Base-by-base conservation (phyloP, 1,284 basidiomycete species). In the Ganoderma resinaceum region DNA sequence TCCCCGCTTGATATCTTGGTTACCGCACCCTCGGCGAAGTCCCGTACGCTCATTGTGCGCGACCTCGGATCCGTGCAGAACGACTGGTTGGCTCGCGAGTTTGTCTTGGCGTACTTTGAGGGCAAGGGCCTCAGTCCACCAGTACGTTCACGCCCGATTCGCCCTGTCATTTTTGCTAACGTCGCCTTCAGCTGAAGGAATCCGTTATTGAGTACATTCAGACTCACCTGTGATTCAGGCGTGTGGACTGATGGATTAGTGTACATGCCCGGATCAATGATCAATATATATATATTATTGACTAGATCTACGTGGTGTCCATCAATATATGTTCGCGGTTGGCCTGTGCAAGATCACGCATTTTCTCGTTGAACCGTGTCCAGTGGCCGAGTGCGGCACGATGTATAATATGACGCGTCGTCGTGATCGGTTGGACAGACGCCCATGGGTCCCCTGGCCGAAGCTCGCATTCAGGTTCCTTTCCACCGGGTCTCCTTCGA, bases 101-200 rank as follows among this genome's bases (percentile, higher is more conserved):
- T 95, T 69, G 81, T 94, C 37, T 77, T 92, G 63, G 86, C 91
- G 46, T 95, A 94, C 76, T 93, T 94, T 75, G 88, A 89, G 67
- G 90, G 87, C 35, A 80, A 85, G 35, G 89, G 89, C 6, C 84
- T 91, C 31, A 94, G 92, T 76, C 91, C 92, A 43, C 82, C 89
- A 61, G 92, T 94, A 74, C 77, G 91, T 81, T 29, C 20, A 40
- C 37, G 12, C 29, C 20, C 1, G 16, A 0, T 6, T 2, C 1
- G 37, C 8, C 26, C 12, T 29, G 38, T 26, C 38, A 12, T 42
- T 23, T 16, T 14, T 1, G 38, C 55, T 69, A 35, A 70, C 2
- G 20, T 29, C 8, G 1, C 31, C 20, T 35, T 8, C 63, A 80
- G 79, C 69, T 80, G 43, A 79, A 79, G 69, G 70, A 77, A 38